A percentile compares a stretch with the other conserved stretches of the same genome.
These are phyloP conservation scores for Falciphora oryzae DNA, from an alignment of 2,329 filamentous ascomycete genomes.

Conservation along the genomic window DNA sequence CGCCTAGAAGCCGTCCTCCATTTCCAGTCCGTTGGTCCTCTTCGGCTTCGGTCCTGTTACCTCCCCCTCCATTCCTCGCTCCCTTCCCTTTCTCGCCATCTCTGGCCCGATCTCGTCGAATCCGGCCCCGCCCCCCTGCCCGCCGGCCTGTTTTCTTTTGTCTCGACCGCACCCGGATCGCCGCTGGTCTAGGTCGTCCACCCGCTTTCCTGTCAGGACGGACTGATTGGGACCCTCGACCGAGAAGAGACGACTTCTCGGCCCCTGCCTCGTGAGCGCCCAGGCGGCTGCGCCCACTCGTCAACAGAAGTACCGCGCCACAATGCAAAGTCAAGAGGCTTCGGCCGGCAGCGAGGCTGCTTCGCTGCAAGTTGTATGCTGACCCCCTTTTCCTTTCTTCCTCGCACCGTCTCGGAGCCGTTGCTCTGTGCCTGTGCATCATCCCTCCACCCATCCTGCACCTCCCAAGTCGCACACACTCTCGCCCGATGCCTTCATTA, in stretches of 20 bases:
- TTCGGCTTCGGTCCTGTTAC: neutral
- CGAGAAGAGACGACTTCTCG: neutral
- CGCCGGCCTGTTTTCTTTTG: neutral
- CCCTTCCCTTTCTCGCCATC: neutral
- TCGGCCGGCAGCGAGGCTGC: constrained; percentile 7
- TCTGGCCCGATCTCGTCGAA: neutral
- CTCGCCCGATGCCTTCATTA: neutral
- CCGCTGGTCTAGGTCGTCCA: neutral
- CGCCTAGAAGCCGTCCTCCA: neutral
- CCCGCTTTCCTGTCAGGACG: neutral
- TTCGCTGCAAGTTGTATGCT: constrained; percentile 8
- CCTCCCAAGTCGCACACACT: neutral
- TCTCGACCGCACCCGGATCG: neutral
- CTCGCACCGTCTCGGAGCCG: constrained; percentile 1
- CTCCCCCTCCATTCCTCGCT: neutral
- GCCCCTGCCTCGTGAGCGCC: constrained; percentile 7
- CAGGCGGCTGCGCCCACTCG: constrained; percentile 8
- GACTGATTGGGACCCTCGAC: neutral
- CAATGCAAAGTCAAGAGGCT: constrained; percentile 8
- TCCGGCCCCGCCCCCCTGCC: neutral
- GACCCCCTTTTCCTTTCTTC: neutral
- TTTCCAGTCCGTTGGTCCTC: neutral
- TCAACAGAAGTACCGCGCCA: constrained; percentile 1
- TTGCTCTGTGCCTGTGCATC: constrained; percentile 1
- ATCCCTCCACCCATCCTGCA: neutral